Conservation (phyloP, 352 stramenopile species). For the Halophytophthora polymorphica region DNA sequence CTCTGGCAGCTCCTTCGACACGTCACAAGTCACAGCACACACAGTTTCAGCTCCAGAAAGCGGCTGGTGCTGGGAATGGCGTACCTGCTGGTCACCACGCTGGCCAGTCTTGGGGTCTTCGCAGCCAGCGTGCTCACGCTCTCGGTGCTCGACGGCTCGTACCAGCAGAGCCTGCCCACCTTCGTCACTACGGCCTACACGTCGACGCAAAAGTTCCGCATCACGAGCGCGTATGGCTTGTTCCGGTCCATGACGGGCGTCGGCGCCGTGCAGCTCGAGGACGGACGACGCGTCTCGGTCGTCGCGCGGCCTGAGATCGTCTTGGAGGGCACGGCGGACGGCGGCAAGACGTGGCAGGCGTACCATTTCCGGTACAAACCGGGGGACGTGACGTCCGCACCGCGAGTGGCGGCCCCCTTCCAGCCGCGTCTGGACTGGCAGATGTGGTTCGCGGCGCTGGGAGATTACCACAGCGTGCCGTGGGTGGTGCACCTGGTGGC, state of each 20-base stretch:
- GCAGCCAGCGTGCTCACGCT: slow-evolving; percentile 36
- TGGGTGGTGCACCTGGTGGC: slow-evolving; percentile 87
- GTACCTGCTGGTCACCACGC: slow-evolving; percentile 27
- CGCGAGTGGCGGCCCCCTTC: slow-evolving; percentile 39
- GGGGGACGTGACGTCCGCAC: slow-evolving; percentile 31
- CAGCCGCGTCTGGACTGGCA: slow-evolving; percentile 89
- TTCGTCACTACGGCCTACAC: slow-evolving; percentile 27
- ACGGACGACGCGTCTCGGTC: slow-evolving; percentile 35
- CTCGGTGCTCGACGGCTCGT: slow-evolving; percentile 36
- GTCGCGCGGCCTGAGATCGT: slow-evolving; percentile 89
- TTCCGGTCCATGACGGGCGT: slow-evolving; percentile 91
- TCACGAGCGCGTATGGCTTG: slow-evolving; percentile 80
- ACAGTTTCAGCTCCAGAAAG: slow-evolving; percentile 3
- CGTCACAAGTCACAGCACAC: background rate
- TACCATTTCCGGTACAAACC: slow-evolving; percentile 90
- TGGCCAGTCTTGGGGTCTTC: slow-evolving; percentile 33
- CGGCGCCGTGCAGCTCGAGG: slow-evolving; percentile 30
- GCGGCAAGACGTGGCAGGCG: slow-evolving; percentile 54
- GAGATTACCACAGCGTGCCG: slow-evolving; percentile 70
- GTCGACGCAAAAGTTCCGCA: slow-evolving; percentile 25
- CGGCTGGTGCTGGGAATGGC: slow-evolving; percentile 7
- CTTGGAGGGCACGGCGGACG: slow-evolving; percentile 65
- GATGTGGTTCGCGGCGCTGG: slow-evolving; percentile 91
- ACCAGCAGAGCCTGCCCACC: slow-evolving; percentile 29
- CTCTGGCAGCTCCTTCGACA: slow-evolving; percentile 30